Percentiles rank a stretch among this genome's conserved stretches.
Evolutionary conservation across 441 rosid species (phyloP).

Genomic region (Brassica hybrid): DNA sequence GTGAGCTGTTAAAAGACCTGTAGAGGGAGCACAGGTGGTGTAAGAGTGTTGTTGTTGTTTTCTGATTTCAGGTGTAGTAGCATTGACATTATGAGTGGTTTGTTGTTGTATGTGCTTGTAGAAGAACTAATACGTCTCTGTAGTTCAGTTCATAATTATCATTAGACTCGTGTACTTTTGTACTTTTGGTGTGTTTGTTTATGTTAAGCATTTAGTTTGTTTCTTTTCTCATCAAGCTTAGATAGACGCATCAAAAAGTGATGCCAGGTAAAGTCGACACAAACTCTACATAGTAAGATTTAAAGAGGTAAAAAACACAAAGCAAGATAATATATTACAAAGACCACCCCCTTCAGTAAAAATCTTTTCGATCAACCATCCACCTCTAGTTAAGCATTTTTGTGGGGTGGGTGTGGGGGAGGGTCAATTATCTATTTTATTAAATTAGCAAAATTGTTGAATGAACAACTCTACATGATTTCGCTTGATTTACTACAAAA

Average conservation of each 20-base stretch:
- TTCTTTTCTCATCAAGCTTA: not conserved
- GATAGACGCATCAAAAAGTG: not conserved
- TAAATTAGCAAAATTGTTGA: too few species aligned
- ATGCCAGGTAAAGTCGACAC: not conserved
- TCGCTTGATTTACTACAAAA: too few species aligned
- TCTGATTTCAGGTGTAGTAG: slow-evolving; percentile 37
- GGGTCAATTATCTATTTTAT: too few species aligned
- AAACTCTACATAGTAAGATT: not conserved
- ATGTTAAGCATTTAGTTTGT: not conserved
- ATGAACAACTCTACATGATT: too few species aligned
- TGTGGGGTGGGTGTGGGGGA: too few species aligned
- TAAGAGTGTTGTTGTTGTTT: slow-evolving; percentile 34
- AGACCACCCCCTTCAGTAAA: too few species aligned
- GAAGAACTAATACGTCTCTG: slow-evolving; percentile 30
- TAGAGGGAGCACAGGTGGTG: slow-evolving; percentile 24
- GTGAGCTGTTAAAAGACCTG: slow-evolving; percentile 38
- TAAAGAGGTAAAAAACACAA: not conserved
- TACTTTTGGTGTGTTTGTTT: slow-evolving; percentile 28
- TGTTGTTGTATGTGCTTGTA: slow-evolving; percentile 26
- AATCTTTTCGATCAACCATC: too few species aligned
- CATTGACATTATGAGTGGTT: slow-evolving; percentile 39
- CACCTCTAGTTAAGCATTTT: too few species aligned
- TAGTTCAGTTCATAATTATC: slow-evolving; percentile 30
- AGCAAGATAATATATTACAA: too few species aligned
- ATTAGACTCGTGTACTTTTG: slow-evolving; percentile 23